A percentile compares a stretch with the other conserved stretches of the same genome.
Conservation (phyloP, 331 rosid species). For the Malus hybrid region DNA sequence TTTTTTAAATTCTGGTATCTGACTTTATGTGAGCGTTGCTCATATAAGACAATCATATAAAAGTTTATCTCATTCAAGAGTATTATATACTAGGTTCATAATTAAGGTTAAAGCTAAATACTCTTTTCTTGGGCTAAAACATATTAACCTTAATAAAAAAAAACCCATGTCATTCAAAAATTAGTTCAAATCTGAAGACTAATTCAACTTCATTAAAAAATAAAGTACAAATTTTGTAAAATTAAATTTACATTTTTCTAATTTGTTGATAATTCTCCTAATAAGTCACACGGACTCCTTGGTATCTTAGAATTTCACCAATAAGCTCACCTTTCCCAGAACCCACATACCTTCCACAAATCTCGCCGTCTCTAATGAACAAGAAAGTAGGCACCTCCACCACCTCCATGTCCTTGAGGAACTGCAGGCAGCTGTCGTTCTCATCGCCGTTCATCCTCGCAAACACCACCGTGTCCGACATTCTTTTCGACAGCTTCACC, state of each 20-base stretch:
- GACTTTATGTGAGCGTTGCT: background rate
- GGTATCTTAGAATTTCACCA: constrained; percentile 93
- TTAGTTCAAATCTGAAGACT: background rate
- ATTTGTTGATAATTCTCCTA: background rate
- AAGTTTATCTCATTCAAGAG: background rate
- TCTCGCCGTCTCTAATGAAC: constrained; percentile 80
- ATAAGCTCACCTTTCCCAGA: constrained; percentile 93
- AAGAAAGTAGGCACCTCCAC: constrained; percentile 85
- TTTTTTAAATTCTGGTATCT: too few relatives aligned
- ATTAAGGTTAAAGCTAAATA: too few relatives aligned
- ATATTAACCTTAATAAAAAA: too few relatives aligned
- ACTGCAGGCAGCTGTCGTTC: constrained; percentile 79
- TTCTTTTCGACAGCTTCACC: constrained; percentile 58
- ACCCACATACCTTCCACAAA: constrained; percentile 82
- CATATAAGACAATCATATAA: background rate
- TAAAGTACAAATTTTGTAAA: background rate
- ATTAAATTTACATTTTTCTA: background rate
- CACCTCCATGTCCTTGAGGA: constrained; percentile 77
- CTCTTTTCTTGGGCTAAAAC: background rate
- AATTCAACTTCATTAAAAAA: background rate
- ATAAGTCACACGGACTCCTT: constrained; percentile 87
- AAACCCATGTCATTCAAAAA: too few relatives aligned
- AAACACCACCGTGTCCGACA: constrained; percentile 68
- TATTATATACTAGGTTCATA: too few relatives aligned
- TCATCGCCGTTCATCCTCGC: constrained; percentile 96